Evolutionary conservation across 805 yeast species (phyloP).

Genomic region (Metschnikowia kofuensis): DNA sequence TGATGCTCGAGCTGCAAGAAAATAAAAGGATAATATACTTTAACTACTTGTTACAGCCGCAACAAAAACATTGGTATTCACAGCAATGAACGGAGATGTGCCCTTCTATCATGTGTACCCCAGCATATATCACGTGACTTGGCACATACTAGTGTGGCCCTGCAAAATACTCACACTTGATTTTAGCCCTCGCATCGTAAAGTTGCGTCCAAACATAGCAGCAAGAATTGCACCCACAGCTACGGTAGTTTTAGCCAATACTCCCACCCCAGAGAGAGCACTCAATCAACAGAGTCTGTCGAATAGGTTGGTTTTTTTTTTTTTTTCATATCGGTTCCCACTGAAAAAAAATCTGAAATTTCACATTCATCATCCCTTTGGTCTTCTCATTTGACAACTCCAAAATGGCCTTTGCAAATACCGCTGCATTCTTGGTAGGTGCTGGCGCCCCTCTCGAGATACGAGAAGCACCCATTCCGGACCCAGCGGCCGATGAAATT

Average conservation of each 20-base stretch:
- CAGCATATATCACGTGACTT: not conserved
- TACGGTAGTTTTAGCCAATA: not conserved
- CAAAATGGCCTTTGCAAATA: constrained; percentile 1
- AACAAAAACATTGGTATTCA: no score
- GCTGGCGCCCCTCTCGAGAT: constrained; percentile 1
- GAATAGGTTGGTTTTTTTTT: no score
- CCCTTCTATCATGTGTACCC: no score
- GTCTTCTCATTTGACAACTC: no score
- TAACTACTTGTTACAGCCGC: no score
- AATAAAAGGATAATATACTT: no score
- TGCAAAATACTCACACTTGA: not conserved
- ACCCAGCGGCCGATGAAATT: constrained; percentile 8
- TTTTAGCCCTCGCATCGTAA: not conserved
- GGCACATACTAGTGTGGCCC: not conserved
- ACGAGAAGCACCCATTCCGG: constrained; percentile 1
- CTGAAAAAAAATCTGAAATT: not conserved
- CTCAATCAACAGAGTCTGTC: no score
- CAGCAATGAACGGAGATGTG: no score
- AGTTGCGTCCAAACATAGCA: not conserved
- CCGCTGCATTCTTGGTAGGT: constrained; percentile 3
- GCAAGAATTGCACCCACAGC: not conserved
- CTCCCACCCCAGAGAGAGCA: not conserved
- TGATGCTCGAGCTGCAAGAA: no score
- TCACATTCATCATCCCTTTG: no score
- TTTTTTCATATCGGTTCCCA: no score